A percentile compares a stretch with the other conserved stretches of the same genome.
phyloP scores from a whole-genome alignment of 2,329 filamentous ascomycete genomes.

The Bipolaris oryzae region DNA sequence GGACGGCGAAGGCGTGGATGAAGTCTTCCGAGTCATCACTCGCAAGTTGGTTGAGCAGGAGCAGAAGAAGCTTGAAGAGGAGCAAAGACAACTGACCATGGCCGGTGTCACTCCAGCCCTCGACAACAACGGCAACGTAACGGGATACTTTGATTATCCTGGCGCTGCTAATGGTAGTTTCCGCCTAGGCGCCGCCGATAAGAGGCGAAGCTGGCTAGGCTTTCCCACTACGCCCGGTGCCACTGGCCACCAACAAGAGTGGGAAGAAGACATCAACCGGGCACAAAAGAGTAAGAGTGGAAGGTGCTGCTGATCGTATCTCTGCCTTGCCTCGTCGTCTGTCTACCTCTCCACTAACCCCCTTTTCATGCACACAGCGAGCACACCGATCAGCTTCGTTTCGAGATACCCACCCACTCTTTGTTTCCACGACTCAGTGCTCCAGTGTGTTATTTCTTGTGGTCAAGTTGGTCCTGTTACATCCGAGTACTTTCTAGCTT shows the following conservation, averaged over 20 bases:
- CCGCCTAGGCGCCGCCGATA: conserved; percentile 63
- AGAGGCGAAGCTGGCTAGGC: conserved; percentile 70
- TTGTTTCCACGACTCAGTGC: background rate
- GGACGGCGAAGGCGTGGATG: conserved; percentile 92
- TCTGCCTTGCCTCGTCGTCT: background rate
- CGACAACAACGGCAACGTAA: conserved; percentile 36
- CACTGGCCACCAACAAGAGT: conserved; percentile 36
- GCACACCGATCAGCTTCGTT: conserved; percentile 14
- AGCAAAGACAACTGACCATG: conserved; percentile 52
- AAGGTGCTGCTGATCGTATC: conserved; percentile 39
- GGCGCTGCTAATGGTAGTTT: conserved; percentile 63
- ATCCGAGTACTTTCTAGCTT: background rate
- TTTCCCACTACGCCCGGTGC: conserved; percentile 57
- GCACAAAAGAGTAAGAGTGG: conserved; percentile 42
- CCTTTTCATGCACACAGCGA: background rate
- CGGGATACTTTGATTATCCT: conserved; percentile 57
- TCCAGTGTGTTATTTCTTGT: background rate
- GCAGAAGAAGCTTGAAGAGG: conserved; percentile 60
- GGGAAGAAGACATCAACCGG: conserved; percentile 43
- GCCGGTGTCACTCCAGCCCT: conserved; percentile 54
- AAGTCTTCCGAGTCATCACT: conserved; percentile 90
- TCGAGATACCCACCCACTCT: conserved; percentile 23
- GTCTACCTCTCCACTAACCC: background rate
- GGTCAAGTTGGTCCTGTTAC: background rate
- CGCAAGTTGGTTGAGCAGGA: conserved; percentile 80